These are phyloP conservation scores for Lasiosphaeris hirsuta DNA, from an alignment of 495 filamentous ascomycete genomes.

Conservation along the genomic window DNA sequence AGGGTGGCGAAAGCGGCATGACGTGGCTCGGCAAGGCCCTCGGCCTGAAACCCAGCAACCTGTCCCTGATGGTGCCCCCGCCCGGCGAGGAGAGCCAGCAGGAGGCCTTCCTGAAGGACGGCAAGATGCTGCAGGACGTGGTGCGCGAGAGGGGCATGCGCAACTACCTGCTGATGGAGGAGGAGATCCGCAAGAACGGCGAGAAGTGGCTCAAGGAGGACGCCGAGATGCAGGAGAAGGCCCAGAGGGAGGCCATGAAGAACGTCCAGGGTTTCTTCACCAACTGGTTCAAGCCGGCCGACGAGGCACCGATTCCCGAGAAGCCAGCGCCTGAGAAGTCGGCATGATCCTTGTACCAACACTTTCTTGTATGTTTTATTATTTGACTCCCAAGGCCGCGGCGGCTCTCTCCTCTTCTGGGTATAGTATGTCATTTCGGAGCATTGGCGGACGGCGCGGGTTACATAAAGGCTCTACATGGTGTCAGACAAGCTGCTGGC, in stretches of 20 bases:
- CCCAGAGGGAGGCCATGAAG: slow-evolving; percentile 84
- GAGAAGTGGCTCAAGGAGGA: slow-evolving; percentile 94
- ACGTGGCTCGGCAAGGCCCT: slow-evolving; percentile 63
- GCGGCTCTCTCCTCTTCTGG: background rate
- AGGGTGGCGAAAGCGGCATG: slow-evolving; percentile 46
- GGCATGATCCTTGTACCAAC: slow-evolving; percentile 15
- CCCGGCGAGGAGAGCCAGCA: slow-evolving; percentile 66
- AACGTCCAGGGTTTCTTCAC: slow-evolving; percentile 58
- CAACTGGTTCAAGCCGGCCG: slow-evolving; percentile 40
- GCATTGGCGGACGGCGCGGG: too few relatives aligned
- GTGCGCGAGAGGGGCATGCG: slow-evolving; percentile 86
- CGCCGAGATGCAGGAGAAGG: slow-evolving; percentile 77
- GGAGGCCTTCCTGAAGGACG: slow-evolving; percentile 69
- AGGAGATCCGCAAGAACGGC: slow-evolving; percentile 84
- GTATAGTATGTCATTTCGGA: too few relatives aligned
- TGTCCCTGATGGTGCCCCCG: slow-evolving; percentile 49
- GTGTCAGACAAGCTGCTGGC: too few relatives aligned
- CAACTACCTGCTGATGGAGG: slow-evolving; percentile 83
- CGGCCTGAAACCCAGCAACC: slow-evolving; percentile 65
- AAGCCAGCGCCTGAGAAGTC: background rate
- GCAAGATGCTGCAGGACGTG: slow-evolving; percentile 93
- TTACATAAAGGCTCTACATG: too few relatives aligned
- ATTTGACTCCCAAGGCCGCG: background rate
- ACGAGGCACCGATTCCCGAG: slow-evolving; percentile 11
- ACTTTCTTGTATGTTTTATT: slow-evolving; percentile 7